These are phyloP conservation scores for Kluyveromyces starmeri DNA, from an alignment of 805 yeast species.

Conservation along the genomic window DNA sequence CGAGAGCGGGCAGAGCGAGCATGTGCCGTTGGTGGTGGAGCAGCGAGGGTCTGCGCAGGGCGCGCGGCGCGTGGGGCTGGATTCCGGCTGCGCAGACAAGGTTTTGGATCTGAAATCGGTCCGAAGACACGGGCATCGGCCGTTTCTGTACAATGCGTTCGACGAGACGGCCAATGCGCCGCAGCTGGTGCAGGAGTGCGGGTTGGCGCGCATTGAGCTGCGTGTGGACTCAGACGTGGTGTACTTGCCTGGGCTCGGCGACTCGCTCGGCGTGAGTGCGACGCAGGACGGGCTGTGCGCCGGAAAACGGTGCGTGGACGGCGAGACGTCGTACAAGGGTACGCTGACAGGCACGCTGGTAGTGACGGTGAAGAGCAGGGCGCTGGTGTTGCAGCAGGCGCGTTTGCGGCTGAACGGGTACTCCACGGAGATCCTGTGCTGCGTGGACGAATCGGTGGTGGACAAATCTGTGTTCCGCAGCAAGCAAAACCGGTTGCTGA, in stretches of 20 bases:
- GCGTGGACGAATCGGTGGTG: neutral
- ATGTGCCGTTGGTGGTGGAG: too few relatives aligned
- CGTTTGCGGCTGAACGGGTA: conserved; percentile 9
- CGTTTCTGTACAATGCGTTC: conserved; percentile 8
- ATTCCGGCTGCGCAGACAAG: too few relatives aligned
- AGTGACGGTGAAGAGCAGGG: conserved; percentile 6
- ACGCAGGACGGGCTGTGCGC: neutral
- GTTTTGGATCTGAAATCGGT: too few relatives aligned
- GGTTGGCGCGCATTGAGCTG: conserved; percentile 4
- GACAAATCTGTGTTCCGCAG: too few relatives aligned
- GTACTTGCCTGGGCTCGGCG: conserved; percentile 6
- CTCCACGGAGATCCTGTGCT: conserved; percentile 6
- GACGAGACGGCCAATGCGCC: conserved; percentile 1
- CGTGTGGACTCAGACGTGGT: conserved; percentile 2
- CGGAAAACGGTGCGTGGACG: neutral
- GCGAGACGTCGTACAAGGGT: conserved; percentile 1
- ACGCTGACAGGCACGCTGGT: conserved; percentile 7
- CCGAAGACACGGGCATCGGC: neutral
- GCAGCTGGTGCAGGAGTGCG: conserved; percentile 4
- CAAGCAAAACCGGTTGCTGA: too few relatives aligned
- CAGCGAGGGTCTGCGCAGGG: too few relatives aligned
- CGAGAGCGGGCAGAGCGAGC: too few relatives aligned
- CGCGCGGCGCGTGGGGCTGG: too few relatives aligned
- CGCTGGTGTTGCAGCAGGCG: conserved; percentile 3
- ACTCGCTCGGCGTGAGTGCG: neutral